phyloP scores from a whole-genome alignment of 345 rosid genomes.

The Camelina laxa region DNA sequence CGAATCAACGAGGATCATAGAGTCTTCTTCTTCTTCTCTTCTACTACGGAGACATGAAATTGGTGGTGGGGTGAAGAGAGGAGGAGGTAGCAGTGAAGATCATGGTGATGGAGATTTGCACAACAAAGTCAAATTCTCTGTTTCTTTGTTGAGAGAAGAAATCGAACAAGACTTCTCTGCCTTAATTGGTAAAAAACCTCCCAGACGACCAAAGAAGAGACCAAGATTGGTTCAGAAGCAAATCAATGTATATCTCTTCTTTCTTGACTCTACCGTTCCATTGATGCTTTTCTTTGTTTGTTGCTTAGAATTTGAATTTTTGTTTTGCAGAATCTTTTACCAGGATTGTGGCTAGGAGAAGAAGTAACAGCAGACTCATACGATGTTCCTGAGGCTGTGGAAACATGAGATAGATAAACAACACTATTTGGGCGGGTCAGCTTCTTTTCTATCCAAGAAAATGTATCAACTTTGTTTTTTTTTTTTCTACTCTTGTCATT shows the following conservation, averaged over 20 bases:
- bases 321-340: conserved; percentile 56
- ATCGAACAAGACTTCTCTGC: conserved; percentile 64
- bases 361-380: conserved; percentile 61
- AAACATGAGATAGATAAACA: conserved; percentile 35
- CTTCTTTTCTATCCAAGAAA: conserved; percentile 28
- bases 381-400: conserved; percentile 62
- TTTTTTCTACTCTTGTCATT: background rate
- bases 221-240: conserved; percentile 62
- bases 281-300: background rate
- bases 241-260: conserved; percentile 64
- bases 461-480: conserved; percentile 39
- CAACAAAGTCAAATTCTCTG: conserved; percentile 54
- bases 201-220: conserved; percentile 74
- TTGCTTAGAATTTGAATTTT: background rate
- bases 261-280: background rate
- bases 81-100: conserved; percentile 37
- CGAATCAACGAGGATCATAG: conserved; percentile 41
- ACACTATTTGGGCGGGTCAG: conserved; percentile 13
- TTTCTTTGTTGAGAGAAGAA: conserved; percentile 63
- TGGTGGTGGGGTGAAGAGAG: conserved; percentile 29
- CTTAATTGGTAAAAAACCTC: conserved; percentile 58
- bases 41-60: conserved; percentile 33
- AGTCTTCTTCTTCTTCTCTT: conserved; percentile 14
- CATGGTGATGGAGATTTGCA: conserved; percentile 25
- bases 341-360: conserved; percentile 63